A percentile compares a stretch with the other conserved stretches of the same genome.
These are phyloP conservation scores for Ceratocystis eucalypticola DNA, from an alignment of 2,329 filamentous ascomycete species.

Conservation along the genomic window DNA sequence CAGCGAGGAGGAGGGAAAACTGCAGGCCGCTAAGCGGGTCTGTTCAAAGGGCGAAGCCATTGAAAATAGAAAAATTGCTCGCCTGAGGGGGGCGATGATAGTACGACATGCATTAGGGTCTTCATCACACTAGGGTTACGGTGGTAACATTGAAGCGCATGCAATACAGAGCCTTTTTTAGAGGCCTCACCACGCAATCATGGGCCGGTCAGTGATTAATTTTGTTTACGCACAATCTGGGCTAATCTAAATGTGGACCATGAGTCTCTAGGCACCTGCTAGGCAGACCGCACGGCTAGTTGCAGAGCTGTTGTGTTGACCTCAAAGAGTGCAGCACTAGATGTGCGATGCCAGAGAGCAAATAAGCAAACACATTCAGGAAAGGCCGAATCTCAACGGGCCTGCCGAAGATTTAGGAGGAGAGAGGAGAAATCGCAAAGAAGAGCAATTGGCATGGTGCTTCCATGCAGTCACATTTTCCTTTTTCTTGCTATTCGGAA, in stretches of 20 bases:
- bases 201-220: not conserved
- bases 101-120: too few relatives aligned
- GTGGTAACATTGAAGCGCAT: too few relatives aligned
- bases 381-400: not conserved
- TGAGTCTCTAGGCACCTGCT: not conserved
- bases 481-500: not conserved
- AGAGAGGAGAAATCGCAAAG: too few relatives aligned
- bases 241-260: not conserved
- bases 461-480: not conserved
- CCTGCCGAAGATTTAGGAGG: not conserved
- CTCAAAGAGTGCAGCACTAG: not conserved
- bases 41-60: not conserved
- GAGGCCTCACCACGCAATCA: too few relatives aligned
- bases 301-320: not conserved
- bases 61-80: not conserved
- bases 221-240: too few relatives aligned
- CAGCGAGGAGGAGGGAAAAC: not conserved
- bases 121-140: too few relatives aligned
- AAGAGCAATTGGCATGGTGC: not conserved
- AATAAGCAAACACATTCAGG: not conserved
- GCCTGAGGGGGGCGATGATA: not conserved
- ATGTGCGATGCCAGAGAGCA: too few relatives aligned
- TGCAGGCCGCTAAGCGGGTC: not conserved
- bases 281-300: not conserved
- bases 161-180: too few relatives aligned